phyloP scores from a whole-genome alignment of 1,284 basidiomycete genomes.

The Cutaneotrichosporon sp. region DNA sequence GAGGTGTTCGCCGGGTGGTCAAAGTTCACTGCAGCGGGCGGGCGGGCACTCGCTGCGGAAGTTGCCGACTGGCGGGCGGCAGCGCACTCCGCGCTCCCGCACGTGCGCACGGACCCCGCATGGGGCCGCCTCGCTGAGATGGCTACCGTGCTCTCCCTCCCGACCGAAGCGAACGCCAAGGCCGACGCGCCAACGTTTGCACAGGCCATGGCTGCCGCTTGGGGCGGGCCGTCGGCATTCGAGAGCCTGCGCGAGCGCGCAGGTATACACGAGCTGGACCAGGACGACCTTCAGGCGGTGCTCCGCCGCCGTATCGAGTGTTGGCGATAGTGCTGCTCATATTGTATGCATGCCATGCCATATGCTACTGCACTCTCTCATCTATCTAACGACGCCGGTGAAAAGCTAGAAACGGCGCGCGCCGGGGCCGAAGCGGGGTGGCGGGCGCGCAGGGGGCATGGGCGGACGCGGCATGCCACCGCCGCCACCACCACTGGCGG shows the following conservation, averaged over 20 bases:
- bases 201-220: slow-evolving; percentile 66
- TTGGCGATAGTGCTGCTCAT: slow-evolving; percentile 23
- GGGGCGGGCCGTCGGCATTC: slow-evolving; percentile 69
- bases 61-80: slow-evolving; percentile 73
- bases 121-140: slow-evolving; percentile 68
- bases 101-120: slow-evolving; percentile 54
- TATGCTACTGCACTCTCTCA: neutral
- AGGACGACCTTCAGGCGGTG: slow-evolving; percentile 35
- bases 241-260: slow-evolving; percentile 56
- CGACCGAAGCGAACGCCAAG: slow-evolving; percentile 62
- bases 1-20: slow-evolving; percentile 69
- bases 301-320: slow-evolving; percentile 43
- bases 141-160: slow-evolving; percentile 58
- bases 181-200: slow-evolving; percentile 61
- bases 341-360: slow-evolving; percentile 1
- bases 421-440: neutral
- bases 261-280: slow-evolving; percentile 24
- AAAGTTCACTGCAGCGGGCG: slow-evolving; percentile 56
- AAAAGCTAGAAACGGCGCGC: slow-evolving; percentile 1
- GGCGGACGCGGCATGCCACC: neutral
- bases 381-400: too few relatives aligned
- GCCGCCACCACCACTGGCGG: neutral
- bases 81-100: slow-evolving; percentile 48
- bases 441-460: slow-evolving; percentile 1
- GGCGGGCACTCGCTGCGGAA: slow-evolving; percentile 62